phyloP scores from a whole-genome alignment of 73 alveolate genomes.

The Durusdinium trenchii region DNA sequence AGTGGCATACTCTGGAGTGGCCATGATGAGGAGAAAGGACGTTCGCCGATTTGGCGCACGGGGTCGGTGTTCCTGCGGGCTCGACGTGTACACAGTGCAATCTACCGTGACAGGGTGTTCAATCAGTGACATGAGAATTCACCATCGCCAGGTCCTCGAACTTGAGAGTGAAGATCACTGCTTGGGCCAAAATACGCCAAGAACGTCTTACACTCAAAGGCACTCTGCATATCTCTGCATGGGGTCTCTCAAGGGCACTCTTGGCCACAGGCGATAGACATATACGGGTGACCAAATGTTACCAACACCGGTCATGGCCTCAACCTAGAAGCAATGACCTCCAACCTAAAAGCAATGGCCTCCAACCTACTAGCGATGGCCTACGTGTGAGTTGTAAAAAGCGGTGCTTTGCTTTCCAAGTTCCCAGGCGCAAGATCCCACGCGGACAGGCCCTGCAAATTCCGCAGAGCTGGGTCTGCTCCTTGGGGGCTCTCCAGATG shows the following conservation, averaged over 20 bases:
- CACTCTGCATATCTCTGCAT: too few species aligned
- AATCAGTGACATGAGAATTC: not conserved
- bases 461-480: constrained; percentile 40
- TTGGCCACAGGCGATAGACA: too few species aligned
- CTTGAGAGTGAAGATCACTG: constrained; percentile 9
- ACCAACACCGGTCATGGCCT: too few species aligned
- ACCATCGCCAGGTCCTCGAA: not conserved
- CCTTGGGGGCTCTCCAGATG: not conserved
- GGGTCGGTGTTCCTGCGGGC: not conserved
- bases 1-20: constrained; percentile 88
- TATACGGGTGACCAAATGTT: too few species aligned
- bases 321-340: too few species aligned
- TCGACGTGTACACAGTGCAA: not conserved
- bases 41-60: not conserved
- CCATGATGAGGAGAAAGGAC: constrained; percentile 19
- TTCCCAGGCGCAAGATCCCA: constrained; percentile 64
- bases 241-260: too few species aligned
- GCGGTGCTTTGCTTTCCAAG: too few species aligned
- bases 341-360: too few species aligned
- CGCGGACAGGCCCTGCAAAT: constrained; percentile 61
- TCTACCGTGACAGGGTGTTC: not conserved
- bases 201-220: too few species aligned
- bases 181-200: constrained; percentile 46
- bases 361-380: too few species aligned
- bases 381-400: too few species aligned